Percentiles rank a stretch among this genome's conserved stretches.
These are phyloP conservation scores for Zea luxurians DNA, from an alignment of 176 grass and related monocot genomes.

Conservation along the genomic window DNA sequence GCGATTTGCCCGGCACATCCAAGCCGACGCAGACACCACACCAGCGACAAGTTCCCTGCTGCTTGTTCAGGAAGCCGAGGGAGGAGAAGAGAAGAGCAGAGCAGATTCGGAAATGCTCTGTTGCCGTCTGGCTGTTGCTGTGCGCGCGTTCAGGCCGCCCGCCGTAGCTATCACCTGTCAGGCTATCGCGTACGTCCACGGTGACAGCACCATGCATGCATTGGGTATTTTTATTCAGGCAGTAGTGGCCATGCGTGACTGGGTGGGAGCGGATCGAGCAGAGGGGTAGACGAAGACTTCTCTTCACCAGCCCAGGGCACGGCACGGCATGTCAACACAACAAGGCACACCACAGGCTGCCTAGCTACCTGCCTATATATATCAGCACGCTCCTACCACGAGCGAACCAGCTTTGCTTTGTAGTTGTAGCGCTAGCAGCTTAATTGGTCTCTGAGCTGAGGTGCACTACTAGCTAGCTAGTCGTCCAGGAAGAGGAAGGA, in stretches of 20 bases:
- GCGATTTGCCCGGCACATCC: not conserved
- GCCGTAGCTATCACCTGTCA: not conserved
- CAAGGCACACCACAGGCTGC: not conserved
- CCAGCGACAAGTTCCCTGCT: not conserved
- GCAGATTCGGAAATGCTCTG: not conserved
- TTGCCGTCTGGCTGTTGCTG: not conserved
- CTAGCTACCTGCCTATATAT: constrained; percentile 32
- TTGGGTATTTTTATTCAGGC: not conserved
- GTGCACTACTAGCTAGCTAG: not conserved
- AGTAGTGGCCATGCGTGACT: not conserved
- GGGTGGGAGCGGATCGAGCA: not conserved
- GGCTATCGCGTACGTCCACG: not conserved
- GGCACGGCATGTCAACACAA: not conserved
- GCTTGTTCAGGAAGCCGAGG: not conserved
- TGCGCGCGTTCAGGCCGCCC: constrained; percentile 24
- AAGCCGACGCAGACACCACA: not conserved
- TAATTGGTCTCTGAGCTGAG: not conserved
- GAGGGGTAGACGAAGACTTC: not conserved
- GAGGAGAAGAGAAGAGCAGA: not conserved
- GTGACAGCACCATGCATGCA: constrained; percentile 27
- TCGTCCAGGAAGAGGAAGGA: not conserved
- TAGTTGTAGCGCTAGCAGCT: not conserved
- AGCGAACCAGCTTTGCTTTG: not conserved
- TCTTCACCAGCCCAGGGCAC: not conserved
- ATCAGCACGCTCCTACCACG: not conserved